Percentiles rank a stretch among this genome's conserved stretches.
Conservation (phyloP, 78 protist genomes). For the Dictyostelium brefeldianum region DNA sequence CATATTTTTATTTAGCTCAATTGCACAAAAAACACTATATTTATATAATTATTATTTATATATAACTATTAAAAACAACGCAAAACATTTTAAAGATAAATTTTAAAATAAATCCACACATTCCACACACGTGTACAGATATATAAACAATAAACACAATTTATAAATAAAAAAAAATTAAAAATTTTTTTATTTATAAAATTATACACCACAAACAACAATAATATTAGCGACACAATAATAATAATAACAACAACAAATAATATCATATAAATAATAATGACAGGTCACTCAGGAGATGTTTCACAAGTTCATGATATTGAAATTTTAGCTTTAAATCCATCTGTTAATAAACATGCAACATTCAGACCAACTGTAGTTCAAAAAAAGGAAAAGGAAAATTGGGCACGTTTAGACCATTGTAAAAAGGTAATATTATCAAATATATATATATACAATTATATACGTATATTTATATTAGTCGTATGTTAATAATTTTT, state of each 20-base stretch:
- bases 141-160: no score
- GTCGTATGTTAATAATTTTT: background rate
- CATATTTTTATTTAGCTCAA: no score
- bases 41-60: no score
- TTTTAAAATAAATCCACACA: no score
- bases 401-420: conserved; percentile 61
- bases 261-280: background rate
- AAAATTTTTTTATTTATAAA: background rate
- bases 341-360: conserved; percentile 64
- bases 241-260: background rate
- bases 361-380: conserved; percentile 73
- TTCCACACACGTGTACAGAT: no score
- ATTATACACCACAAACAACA: background rate
- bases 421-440: conserved; percentile 51
- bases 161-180: background rate
- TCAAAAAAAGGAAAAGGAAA: conserved; percentile 66
- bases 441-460: no score
- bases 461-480: no score
- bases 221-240: background rate
- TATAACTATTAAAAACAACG: no score
- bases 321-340: conserved; percentile 64
- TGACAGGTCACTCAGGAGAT: conserved; percentile 37
- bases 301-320: conserved; percentile 76
- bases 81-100: no score
- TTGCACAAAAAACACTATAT: no score